phyloP scores from a whole-genome alignment of 306 rosid species.

The Abrus pulchellus region DNA sequence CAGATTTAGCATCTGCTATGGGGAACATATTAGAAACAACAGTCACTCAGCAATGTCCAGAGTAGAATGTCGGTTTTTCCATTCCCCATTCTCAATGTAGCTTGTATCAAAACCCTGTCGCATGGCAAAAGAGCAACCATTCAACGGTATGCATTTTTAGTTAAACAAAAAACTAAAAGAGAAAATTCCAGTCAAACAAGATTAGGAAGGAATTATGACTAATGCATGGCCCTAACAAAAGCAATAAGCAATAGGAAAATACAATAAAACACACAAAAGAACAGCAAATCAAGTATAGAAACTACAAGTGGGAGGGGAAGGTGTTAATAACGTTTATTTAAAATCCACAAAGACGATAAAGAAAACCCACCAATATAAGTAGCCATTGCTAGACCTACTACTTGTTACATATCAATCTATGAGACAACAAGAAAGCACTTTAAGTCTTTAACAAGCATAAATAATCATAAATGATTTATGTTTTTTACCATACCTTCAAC shows the following conservation, averaged over 20 bases:
- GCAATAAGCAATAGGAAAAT: neutral
- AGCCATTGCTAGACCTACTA: constrained; percentile 5
- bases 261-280: constrained; percentile 3
- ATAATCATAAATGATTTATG: neutral
- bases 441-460: neutral
- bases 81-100: constrained; percentile 45
- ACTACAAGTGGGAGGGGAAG: neutral
- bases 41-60: constrained; percentile 28
- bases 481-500: constrained; percentile 53
- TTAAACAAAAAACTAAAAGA: neutral
- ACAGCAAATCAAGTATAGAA: neutral
- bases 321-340: constrained; percentile 1
- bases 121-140: constrained; percentile 23
- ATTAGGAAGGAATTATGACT: neutral
- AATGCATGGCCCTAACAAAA: neutral
- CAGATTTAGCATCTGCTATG: constrained; percentile 6
- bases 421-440: neutral
- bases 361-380: neutral
- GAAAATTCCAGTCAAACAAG: neutral
- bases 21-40: constrained; percentile 38
- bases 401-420: neutral
- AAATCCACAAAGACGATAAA: neutral
- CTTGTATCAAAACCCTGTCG: constrained; percentile 47
- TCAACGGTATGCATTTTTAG: neutral
- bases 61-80: constrained; percentile 19